Conservation (phyloP, 306 rosid genomes). For the Geum urbanum region DNA sequence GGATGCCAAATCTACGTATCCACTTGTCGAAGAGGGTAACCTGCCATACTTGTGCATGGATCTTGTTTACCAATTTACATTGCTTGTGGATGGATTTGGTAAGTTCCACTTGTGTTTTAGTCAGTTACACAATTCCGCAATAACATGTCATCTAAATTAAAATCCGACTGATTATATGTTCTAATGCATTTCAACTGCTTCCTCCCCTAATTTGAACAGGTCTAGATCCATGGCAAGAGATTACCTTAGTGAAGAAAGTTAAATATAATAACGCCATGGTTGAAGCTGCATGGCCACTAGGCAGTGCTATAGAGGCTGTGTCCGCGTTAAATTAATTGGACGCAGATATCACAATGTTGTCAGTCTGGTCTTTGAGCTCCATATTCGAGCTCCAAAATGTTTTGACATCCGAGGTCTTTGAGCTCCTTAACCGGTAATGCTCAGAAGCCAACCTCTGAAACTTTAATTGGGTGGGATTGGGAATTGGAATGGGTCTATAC, state of each 20-base stretch:
- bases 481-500: constrained; percentile 16
- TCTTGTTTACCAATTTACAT: constrained; percentile 76
- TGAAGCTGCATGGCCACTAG: constrained; percentile 99
- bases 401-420: not conserved
- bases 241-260: constrained; percentile 91
- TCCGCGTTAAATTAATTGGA: constrained; percentile 39
- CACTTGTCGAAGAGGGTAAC: constrained; percentile 51
- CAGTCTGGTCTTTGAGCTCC: constrained; percentile 2
- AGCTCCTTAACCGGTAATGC: not conserved
- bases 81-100: constrained; percentile 97
- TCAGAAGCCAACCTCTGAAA: constrained; percentile 6
- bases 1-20: constrained; percentile 59
- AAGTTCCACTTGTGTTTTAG: constrained; percentile 26
- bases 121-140: constrained; percentile 10
- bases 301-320: constrained; percentile 98
- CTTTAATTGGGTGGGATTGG: not conserved
- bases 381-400: not conserved
- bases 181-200: constrained; percentile 13
- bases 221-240: constrained; percentile 86
- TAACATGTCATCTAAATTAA: constrained; percentile 11
- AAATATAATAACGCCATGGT: constrained; percentile 66
- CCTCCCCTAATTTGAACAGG: constrained; percentile 46
- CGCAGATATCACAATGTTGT: not conserved
- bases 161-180: not conserved
- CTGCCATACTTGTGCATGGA: constrained; percentile 98